phyloP scores from a whole-genome alignment of 2,329 filamentous ascomycete genomes.

The Teratosphaeria pseudoeucalypti region DNA sequence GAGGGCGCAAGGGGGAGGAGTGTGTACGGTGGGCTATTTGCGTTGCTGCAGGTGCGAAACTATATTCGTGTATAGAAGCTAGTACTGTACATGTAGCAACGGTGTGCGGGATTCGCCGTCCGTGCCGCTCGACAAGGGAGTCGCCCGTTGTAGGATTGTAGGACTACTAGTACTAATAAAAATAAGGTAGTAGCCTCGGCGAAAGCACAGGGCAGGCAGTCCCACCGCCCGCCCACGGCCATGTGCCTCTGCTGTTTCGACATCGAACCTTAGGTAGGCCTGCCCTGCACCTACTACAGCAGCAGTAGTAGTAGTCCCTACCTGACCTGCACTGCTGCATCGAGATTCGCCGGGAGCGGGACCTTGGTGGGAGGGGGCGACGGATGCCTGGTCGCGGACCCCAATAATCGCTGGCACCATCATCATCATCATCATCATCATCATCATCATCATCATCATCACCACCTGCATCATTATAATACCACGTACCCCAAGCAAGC shows the following conservation, averaged over 20 bases:
- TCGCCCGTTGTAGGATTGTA: too few species aligned
- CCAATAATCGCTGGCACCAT: neutral
- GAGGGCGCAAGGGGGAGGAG: neutral
- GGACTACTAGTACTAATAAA: too few species aligned
- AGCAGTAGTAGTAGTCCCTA: too few species aligned
- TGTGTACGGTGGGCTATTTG: neutral
- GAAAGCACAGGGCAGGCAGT: neutral
- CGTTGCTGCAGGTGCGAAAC: neutral
- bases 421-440: too few species aligned
- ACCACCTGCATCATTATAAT: constrained; percentile 1
- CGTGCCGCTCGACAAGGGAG: neutral
- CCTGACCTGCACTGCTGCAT: too few species aligned
- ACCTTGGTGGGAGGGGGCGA: neutral
- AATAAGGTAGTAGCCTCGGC: neutral
- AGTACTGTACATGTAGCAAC: neutral
- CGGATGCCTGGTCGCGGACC: neutral
- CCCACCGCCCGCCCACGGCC: neutral
- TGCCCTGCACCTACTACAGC: neutral
- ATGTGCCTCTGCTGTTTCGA: neutral
- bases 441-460: too few species aligned
- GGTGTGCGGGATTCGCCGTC: neutral
- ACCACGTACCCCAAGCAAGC: neutral
- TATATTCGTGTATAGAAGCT: neutral
- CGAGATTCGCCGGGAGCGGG: too few species aligned
- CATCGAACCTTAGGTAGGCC: neutral